These are phyloP conservation scores for Fusarium luffae DNA, from an alignment of 2,329 filamentous ascomycete genomes.

Conservation along the genomic window DNA sequence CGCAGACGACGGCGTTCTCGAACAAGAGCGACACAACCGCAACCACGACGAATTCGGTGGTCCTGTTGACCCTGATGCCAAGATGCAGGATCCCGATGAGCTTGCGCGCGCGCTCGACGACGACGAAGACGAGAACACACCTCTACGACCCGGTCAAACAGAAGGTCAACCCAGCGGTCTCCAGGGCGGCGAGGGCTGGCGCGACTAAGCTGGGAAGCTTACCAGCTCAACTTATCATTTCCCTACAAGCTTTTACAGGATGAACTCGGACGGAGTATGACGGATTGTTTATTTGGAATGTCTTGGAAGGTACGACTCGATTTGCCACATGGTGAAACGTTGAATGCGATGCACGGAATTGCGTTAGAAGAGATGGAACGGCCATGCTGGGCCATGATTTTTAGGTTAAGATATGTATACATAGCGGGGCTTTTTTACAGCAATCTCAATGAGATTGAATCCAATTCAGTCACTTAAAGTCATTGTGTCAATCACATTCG, in stretches of 20 bases:
- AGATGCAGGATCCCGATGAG: constrained; percentile 75
- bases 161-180: constrained; percentile 53
- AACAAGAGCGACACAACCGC: constrained; percentile 60
- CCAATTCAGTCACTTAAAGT: constrained; percentile 6
- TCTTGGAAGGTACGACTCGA: constrained; percentile 16
- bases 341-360: constrained; percentile 1
- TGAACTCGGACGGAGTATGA: constrained; percentile 34
- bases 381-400: neutral
- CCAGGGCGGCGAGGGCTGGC: constrained; percentile 61
- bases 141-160: constrained; percentile 44
- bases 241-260: constrained; percentile 15
- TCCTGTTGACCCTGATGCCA: constrained; percentile 69
- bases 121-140: constrained; percentile 59
- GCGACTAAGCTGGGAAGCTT: constrained; percentile 46
- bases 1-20: constrained; percentile 70
- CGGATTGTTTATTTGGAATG: constrained; percentile 34
- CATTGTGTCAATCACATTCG: neutral
- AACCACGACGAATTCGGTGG: constrained; percentile 59
- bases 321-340: neutral
- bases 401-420: constrained; percentile 15
- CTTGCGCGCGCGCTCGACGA: constrained; percentile 69
- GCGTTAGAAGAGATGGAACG: constrained; percentile 25
- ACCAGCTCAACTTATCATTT: constrained; percentile 1
- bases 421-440: constrained; percentile 18
- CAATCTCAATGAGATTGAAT: constrained; percentile 20